Base-by-base conservation (phyloP, 805 yeast species). In the Lachancea sp. region DNA sequence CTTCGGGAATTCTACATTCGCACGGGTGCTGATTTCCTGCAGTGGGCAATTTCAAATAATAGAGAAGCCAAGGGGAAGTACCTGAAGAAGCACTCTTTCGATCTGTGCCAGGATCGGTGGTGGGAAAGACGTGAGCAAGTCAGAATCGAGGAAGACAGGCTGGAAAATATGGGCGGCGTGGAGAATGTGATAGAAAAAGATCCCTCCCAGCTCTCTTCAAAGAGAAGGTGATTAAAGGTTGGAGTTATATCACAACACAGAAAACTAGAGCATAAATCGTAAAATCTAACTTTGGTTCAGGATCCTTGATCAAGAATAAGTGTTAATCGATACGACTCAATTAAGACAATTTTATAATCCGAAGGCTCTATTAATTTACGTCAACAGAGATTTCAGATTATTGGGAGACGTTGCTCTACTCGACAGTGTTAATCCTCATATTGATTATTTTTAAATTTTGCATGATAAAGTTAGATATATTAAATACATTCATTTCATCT, bases 121-220 rank as follows among this genome's bases (percentile, higher is more conserved):
- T 90, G 97, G 97, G 97, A 90, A 60, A 83, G 97, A 68, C 79
- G 97, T 66, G 97, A 90, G 52, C 90, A 80, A 54, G 80, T 90
- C 18, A 80, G 94, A 59, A 73, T 78, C 29, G 83, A 85, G 37
- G 98, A 90, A 65, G 97, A 90, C 51, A 77, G 79, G 56, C 65
- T 85, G 52, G 97, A 90, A 63, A 96, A 88, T 52, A 56, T 83
- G 60, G 95, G 95, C 36, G 96, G 95, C 44, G 89, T 87, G 45
- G 94, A 84, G 13, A 95, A 85, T 43, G 80, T 90, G 26, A 68
- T 90, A 7, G 96, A 88, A 56, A 77, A 75, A 52, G 95, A 83
- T 55, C 53, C 70, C 5, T 54, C 75, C 0, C 68, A 69, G 44
- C 61, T n/a, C n/a, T n/a, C 64, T 30, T 59, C 67, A 4, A 74